Conservation (phyloP, 169 alveolate species). For the Haemoproteus tartakovskyi region DNA sequence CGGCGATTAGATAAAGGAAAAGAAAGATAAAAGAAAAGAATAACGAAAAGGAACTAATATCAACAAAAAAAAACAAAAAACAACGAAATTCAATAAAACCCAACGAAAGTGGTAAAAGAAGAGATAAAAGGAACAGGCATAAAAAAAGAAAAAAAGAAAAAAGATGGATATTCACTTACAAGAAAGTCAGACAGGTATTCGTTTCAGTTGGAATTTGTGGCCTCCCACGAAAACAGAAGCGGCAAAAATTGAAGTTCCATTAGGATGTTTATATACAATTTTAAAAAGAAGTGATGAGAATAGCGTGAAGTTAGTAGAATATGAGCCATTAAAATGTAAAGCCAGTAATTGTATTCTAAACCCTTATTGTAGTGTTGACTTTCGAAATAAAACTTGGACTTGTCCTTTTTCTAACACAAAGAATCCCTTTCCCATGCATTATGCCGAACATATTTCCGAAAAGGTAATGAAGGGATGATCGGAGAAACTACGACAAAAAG, state of each 20-base stretch:
- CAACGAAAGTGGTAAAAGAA: too few relatives aligned
- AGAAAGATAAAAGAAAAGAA: too few relatives aligned
- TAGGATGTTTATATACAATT: slow-evolving; percentile 94
- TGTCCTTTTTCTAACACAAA: slow-evolving; percentile 94
- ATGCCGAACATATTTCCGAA: slow-evolving; percentile 95
- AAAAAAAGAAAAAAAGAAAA: not conserved
- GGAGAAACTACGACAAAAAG: too few relatives aligned
- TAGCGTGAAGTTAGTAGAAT: slow-evolving; percentile 90
- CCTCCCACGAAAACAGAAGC: slow-evolving; percentile 95
- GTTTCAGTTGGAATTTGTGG: slow-evolving; percentile 98
- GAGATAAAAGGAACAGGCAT: not conserved
- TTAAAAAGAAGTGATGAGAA: slow-evolving; percentile 80
- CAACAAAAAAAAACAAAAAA: too few relatives aligned
- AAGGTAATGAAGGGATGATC: too few relatives aligned
- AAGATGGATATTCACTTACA: slow-evolving; percentile 80
- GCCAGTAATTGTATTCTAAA: slow-evolving; percentile 89
- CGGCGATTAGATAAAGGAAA: too few relatives aligned
- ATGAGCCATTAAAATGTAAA: slow-evolving; percentile 91
- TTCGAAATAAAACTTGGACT: slow-evolving; percentile 95
- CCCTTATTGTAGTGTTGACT: slow-evolving; percentile 94
- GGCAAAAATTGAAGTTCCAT: slow-evolving; percentile 94
- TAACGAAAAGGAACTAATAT: too few relatives aligned
- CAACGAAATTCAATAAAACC: too few relatives aligned
- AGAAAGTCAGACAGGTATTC: slow-evolving; percentile 90
- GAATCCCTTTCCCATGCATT: slow-evolving; percentile 94